Conservation (phyloP, 2,329 filamentous ascomycete species). For the Penicillium italicum region DNA sequence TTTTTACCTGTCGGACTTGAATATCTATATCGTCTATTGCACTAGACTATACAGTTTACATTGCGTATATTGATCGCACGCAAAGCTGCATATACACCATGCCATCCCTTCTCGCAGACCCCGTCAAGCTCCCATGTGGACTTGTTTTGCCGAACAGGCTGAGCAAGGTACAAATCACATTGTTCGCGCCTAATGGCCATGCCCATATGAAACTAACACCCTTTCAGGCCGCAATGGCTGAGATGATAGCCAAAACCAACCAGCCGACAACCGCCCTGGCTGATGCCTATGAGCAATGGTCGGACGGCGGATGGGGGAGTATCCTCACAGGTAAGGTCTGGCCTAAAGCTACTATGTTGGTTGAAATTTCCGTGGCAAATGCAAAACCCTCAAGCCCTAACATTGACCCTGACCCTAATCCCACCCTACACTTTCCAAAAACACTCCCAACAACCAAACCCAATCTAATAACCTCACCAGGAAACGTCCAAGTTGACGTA, state of each 20-base stretch:
- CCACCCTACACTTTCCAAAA: neutral
- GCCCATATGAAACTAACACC: neutral
- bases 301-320: constrained; percentile 40
- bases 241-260: constrained; percentile 45
- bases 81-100: constrained; percentile 6
- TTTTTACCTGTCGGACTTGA: too few species aligned
- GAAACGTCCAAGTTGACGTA: constrained; percentile 46
- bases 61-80: neutral
- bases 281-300: constrained; percentile 53
- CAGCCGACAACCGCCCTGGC: constrained; percentile 45
- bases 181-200: neutral
- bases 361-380: too few species aligned
- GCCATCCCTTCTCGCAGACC: constrained; percentile 35
- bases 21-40: neutral
- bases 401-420: neutral
- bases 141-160: constrained; percentile 56
- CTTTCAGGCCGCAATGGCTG: constrained; percentile 44
- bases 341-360: neutral
- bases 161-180: constrained; percentile 32
- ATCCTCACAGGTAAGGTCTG: constrained; percentile 40
- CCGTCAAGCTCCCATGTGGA: constrained; percentile 54
- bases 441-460: neutral
- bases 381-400: neutral
- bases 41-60: neutral
- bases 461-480: constrained; percentile 10